These are phyloP conservation scores for Alopecurus myosuroides DNA, from an alignment of 176 grass and related monocot species.

Conservation along the genomic window DNA sequence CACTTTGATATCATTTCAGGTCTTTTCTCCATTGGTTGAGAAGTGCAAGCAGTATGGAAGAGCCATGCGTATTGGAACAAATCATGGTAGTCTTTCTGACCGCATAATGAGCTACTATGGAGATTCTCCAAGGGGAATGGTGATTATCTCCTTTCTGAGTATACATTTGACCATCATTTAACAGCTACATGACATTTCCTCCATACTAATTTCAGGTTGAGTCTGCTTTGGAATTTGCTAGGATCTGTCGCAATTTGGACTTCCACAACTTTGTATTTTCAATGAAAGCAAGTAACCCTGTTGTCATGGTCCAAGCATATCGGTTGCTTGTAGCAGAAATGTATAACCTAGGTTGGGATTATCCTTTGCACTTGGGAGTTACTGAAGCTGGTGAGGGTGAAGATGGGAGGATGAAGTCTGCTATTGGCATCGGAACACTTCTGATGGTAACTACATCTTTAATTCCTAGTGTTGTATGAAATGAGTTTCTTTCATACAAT, in stretches of 20 bases:
- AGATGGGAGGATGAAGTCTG: slow-evolving; percentile 99
- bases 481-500: neutral
- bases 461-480: slow-evolving; percentile 17
- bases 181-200: slow-evolving; percentile 26
- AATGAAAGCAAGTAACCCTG: slow-evolving; percentile 99
- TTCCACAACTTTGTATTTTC: slow-evolving; percentile 99
- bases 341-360: slow-evolving; percentile 98
- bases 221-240: slow-evolving; percentile 98
- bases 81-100: slow-evolving; percentile 96
- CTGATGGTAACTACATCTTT: slow-evolving; percentile 62
- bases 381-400: slow-evolving; percentile 99
- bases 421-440: slow-evolving; percentile 98
- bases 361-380: slow-evolving; percentile 95
- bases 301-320: slow-evolving; percentile 98
- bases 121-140: slow-evolving; percentile 99
- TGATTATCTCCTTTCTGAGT: slow-evolving; percentile 34
- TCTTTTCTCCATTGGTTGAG: slow-evolving; percentile 95
- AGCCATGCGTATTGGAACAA: slow-evolving; percentile 95
- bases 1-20: slow-evolving; percentile 36
- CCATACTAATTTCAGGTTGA: slow-evolving; percentile 65
- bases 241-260: slow-evolving; percentile 89
- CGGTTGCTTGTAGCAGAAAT: slow-evolving; percentile 93
- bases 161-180: slow-evolving; percentile 1
- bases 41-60: slow-evolving; percentile 98
- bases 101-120: slow-evolving; percentile 99